phyloP scores from a whole-genome alignment of 495 filamentous ascomycete species.

The Bathelium albidoporum region DNA sequence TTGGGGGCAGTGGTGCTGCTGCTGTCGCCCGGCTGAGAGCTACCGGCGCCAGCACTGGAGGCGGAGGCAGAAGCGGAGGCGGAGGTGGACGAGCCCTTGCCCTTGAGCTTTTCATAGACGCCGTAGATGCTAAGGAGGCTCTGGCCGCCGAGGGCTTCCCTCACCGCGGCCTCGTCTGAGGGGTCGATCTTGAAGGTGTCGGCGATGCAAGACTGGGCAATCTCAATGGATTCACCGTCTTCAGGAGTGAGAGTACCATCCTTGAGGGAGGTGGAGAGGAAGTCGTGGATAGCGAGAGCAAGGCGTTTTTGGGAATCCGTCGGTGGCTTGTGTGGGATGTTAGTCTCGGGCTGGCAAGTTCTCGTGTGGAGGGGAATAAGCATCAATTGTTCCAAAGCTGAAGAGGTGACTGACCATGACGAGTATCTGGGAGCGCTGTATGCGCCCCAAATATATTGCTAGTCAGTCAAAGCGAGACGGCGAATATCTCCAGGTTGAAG shows the following conservation, averaged over 20 bases:
- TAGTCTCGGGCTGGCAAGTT: background rate
- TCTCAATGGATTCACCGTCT: constrained; percentile 82
- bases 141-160: constrained; percentile 70
- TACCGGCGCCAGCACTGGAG: constrained; percentile 10
- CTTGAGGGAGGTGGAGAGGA: constrained; percentile 71
- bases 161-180: constrained; percentile 57
- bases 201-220: constrained; percentile 84
- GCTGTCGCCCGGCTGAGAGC: constrained; percentile 13
- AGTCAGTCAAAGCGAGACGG: background rate
- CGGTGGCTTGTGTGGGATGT: constrained; percentile 19
- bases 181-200: constrained; percentile 93
- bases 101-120: constrained; percentile 91
- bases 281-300: constrained; percentile 93
- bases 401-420: background rate
- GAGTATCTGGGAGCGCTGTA: background rate
- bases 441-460: background rate
- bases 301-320: constrained; percentile 85
- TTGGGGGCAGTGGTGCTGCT: constrained; percentile 31
- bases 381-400: background rate
- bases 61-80: constrained; percentile 29
- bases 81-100: constrained; percentile 41
- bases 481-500: background rate
- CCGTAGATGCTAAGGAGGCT: constrained; percentile 82
- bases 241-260: constrained; percentile 82
- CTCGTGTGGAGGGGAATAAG: background rate